Evolutionary conservation across 176 grass and related monocot genomes (phyloP).

Genomic region (Musa beccarii): DNA sequence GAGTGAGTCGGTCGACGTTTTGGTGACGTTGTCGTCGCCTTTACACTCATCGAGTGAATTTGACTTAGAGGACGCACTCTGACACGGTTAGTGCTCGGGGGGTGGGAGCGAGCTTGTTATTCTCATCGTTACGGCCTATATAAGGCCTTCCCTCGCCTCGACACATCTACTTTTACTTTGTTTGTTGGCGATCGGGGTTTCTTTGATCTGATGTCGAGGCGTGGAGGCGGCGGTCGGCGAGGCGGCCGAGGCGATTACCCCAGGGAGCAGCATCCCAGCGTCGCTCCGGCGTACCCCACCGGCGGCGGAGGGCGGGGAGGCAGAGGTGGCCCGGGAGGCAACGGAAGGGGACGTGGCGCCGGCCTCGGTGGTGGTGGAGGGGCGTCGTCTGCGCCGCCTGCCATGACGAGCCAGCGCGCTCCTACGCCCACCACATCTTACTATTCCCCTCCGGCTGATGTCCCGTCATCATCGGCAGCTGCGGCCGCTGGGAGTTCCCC

Average conservation of each 20-base stretch:
- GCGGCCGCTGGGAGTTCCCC: not conserved
- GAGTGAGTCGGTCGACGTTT: no score
- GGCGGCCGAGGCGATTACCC: constrained; percentile 1
- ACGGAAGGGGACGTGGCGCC: not conserved
- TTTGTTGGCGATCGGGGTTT: no score
- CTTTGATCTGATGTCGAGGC: no score
- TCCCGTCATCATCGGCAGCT: not conserved
- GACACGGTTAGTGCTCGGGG: no score
- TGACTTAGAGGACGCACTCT: no score
- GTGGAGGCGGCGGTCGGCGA: constrained; percentile 12
- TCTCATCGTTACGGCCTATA: no score
- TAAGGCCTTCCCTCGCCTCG: no score
- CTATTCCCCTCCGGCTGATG: not conserved
- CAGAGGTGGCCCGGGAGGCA: not conserved
- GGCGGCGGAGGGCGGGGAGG: not conserved
- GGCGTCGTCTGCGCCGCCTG: not conserved
- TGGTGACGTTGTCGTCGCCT: no score
- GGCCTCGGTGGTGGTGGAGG: not conserved
- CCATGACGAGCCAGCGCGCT: not conserved
- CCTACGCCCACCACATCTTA: not conserved
- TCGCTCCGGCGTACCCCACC: not conserved
- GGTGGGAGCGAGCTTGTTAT: no score
- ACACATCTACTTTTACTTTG: no score
- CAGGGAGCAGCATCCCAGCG: not conserved
- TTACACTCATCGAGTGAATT: no score